phyloP scores from a whole-genome alignment of 73 alveolate genomes.

The Stentor coeruleus region DNA sequence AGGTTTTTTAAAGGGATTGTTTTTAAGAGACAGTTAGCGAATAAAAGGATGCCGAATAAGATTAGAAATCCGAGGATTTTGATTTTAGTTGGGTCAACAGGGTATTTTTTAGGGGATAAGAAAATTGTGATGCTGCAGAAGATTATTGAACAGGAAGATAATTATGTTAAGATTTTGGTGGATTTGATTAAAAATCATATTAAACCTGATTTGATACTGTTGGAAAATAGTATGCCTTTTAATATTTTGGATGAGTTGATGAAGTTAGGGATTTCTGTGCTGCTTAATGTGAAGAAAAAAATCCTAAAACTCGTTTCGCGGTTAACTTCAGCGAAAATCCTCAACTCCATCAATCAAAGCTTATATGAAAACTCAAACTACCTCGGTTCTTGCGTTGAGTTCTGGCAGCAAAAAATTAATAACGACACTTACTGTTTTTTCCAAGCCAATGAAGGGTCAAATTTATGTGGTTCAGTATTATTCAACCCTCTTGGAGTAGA shows the following conservation, averaged over 20 bases:
- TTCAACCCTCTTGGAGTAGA: neutral
- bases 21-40: neutral
- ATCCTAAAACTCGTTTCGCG: neutral
- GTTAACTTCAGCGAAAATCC: neutral
- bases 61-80: neutral
- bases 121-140: conserved; percentile 2
- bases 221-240: neutral
- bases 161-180: neutral
- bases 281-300: neutral
- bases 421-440: neutral
- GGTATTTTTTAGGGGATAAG: neutral
- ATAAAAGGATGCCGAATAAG: neutral
- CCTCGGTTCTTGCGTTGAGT: neutral
- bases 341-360: neutral
- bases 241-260: neutral
- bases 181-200: neutral
- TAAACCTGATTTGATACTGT: neutral
- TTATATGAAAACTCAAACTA: neutral
- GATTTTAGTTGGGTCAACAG: neutral
- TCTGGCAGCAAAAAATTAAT: neutral
- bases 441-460: neutral
- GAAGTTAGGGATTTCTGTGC: neutral
- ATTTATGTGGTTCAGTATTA: neutral
- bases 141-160: conserved; percentile 10
- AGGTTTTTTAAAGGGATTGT: neutral